Evolutionary conservation across 2,329 filamentous ascomycete species (phyloP).

Genomic region (Aplosporella prunicola): DNA sequence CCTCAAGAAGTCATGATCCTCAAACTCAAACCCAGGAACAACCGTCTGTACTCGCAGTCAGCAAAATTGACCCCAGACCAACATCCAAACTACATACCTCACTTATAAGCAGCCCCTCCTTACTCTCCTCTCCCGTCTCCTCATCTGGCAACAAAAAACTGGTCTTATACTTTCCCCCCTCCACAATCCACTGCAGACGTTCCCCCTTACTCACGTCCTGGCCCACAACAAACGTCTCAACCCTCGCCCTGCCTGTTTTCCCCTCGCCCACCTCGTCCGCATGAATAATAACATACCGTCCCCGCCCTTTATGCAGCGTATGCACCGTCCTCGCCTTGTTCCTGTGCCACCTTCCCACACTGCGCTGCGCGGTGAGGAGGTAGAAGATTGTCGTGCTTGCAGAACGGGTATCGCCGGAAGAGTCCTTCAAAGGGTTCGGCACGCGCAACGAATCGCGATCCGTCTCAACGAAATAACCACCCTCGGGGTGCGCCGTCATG

Average conservation of each 20-base stretch:
- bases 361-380: conserved; percentile 46
- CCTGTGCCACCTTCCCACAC: conserved; percentile 53
- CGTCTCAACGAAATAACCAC: conserved; percentile 41
- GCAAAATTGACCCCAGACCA: conserved; percentile 7
- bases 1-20: conserved; percentile 57
- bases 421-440: conserved; percentile 43
- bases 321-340: conserved; percentile 55
- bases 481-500: conserved; percentile 39
- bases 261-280: conserved; percentile 35
- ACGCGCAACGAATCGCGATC: conserved; percentile 38
- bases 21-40: conserved; percentile 57
- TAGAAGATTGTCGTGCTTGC: conserved; percentile 57
- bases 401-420: conserved; percentile 32
- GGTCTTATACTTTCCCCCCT: conserved; percentile 58
- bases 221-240: conserved; percentile 59
- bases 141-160: conserved; percentile 48
- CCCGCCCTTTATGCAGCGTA: conserved; percentile 54
- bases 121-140: conserved; percentile 26
- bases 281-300: conserved; percentile 56
- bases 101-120: conserved; percentile 51
- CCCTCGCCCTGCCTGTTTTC: conserved; percentile 38
- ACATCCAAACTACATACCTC: conserved; percentile 35
- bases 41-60: conserved; percentile 39
- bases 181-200: conserved; percentile 58
- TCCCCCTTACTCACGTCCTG: conserved; percentile 49